Evolutionary conservation across 148 eudicot genomes (phyloP), one percentile per base, ranked within the genome.

Genomic region (Nepenthes gracilis): DNA sequence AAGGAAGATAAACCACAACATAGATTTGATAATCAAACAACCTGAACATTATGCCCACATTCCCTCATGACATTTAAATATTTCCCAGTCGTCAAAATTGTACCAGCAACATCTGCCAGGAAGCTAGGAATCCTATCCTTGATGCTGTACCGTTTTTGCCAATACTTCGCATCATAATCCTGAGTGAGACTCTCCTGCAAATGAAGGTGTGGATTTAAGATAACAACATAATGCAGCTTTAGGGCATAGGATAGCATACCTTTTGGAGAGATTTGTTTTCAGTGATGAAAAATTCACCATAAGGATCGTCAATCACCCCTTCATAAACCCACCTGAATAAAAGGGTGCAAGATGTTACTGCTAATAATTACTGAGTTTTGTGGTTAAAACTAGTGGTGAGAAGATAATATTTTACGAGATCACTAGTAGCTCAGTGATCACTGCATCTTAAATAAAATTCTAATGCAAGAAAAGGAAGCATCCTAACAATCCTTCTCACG

Each of bases 261-360:
- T 92, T 92, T 69, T 79, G 90, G 55, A 92, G 81, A 73, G 91
- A 82, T 74, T 82, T 88, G 70, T 88, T 88, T 75, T 93, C 95
- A 50, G 95, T 83, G 68, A 93, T 93, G 74, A 93, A 93, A 80
- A 88, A 88, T 75, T 93, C 98, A 5, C 81, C 84, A 57, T 93
- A 86, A 54, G 98, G 96, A 74, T 93, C 98, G 74, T 93, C 95
- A 79, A 93, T 88, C 63, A 93, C 95, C 58, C 98, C 98, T 83
- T 93, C 98, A 76, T 88, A 88, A 55, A 93, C 77, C 98, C 98
- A 93, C 89, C 98, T 93, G 73, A 47, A 55, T 47, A 61, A 38
- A 12, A 14, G 45, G 4, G 12, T 43, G 45, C 36, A 58, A 45
- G 52, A 35, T 35, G 45, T 48, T 48, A 35, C 15, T 43, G 36